Conservation (phyloP, 495 filamentous ascomycete species). For the Tuber aestivum region DNA sequence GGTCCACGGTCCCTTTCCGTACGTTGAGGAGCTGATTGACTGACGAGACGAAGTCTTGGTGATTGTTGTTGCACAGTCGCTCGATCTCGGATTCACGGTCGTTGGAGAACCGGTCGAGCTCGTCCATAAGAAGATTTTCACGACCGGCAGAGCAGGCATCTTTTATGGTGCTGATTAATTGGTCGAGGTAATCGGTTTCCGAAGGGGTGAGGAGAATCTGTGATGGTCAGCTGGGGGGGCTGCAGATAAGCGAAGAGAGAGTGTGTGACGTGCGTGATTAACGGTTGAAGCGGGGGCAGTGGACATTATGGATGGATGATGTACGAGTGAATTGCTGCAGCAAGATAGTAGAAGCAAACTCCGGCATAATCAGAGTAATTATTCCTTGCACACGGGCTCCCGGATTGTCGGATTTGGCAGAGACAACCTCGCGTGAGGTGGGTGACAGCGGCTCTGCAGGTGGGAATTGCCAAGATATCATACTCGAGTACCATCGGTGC, state of each 20-base stretch:
- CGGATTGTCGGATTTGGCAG: not conserved
- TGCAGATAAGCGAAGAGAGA: not conserved
- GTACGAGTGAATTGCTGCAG: not conserved
- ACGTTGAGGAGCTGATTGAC: conserved; percentile 88
- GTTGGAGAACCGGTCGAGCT: conserved; percentile 69
- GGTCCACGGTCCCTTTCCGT: conserved; percentile 73
- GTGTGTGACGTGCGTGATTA: not conserved
- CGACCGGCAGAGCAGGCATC: conserved; percentile 75
- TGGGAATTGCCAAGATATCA: not conserved
- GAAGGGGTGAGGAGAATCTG: conserved; percentile 88
- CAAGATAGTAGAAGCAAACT: not conserved
- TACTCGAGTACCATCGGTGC: not conserved
- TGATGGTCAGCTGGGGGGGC: not conserved
- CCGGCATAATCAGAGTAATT: too few relatives aligned
- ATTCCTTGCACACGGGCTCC: not conserved
- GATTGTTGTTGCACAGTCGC: conserved; percentile 86
- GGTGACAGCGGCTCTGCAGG: not conserved
- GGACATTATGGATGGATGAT: not conserved
- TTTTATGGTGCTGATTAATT: conserved; percentile 84
- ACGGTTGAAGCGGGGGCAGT: not conserved
- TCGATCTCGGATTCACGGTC: conserved; percentile 90
- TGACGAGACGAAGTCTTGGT: conserved; percentile 90
- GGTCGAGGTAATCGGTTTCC: conserved; percentile 89
- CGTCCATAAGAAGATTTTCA: conserved; percentile 66
- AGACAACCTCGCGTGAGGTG: not conserved